These are phyloP conservation scores for Penicillium macrosclerotiorum DNA, from an alignment of 495 filamentous ascomycete genomes.

Conservation along the genomic window DNA sequence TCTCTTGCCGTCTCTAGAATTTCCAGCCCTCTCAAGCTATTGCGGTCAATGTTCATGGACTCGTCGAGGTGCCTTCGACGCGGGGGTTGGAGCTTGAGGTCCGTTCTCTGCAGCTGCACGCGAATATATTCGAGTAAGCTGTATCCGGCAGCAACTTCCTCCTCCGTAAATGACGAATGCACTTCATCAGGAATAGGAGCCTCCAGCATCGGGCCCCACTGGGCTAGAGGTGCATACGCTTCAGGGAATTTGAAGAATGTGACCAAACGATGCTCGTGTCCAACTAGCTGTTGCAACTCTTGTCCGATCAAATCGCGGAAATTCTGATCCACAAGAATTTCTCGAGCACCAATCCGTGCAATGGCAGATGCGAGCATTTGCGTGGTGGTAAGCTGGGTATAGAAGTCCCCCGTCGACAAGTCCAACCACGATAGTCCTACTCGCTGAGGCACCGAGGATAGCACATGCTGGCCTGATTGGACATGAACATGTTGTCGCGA, in stretches of 20 bases:
- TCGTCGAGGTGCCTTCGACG: slow-evolving; percentile 66
- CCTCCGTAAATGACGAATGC: slow-evolving; percentile 39
- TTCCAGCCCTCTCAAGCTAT: slow-evolving; percentile 84
- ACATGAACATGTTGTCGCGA: slow-evolving; percentile 17
- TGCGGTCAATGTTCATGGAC: slow-evolving; percentile 87
- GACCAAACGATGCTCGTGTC: slow-evolving; percentile 44
- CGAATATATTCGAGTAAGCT: slow-evolving; percentile 80
- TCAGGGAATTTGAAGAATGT: slow-evolving; percentile 39
- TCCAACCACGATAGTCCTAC: slow-evolving; percentile 93
- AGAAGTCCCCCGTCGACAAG: slow-evolving; percentile 91
- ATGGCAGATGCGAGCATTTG: slow-evolving; percentile 72
- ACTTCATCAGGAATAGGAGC: slow-evolving; percentile 47
- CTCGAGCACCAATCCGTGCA: slow-evolving; percentile 77
- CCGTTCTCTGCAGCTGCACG: slow-evolving; percentile 70
- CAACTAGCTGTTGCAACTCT: slow-evolving; percentile 41
- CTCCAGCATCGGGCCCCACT: slow-evolving; percentile 79
- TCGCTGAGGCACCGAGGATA: slow-evolving; percentile 38
- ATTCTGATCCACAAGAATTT: slow-evolving; percentile 72
- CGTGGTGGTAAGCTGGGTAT: slow-evolving; percentile 74
- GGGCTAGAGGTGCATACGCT: slow-evolving; percentile 44
- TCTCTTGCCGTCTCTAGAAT: slow-evolving; percentile 82
- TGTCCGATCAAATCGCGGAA: slow-evolving; percentile 48
- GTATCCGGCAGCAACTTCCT: slow-evolving; percentile 63
- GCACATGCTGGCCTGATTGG: slow-evolving; percentile 30
- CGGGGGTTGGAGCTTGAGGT: slow-evolving; percentile 83